Base-by-base conservation (phyloP, 108 stramenopile species). In the Epithemia pelagica region DNA sequence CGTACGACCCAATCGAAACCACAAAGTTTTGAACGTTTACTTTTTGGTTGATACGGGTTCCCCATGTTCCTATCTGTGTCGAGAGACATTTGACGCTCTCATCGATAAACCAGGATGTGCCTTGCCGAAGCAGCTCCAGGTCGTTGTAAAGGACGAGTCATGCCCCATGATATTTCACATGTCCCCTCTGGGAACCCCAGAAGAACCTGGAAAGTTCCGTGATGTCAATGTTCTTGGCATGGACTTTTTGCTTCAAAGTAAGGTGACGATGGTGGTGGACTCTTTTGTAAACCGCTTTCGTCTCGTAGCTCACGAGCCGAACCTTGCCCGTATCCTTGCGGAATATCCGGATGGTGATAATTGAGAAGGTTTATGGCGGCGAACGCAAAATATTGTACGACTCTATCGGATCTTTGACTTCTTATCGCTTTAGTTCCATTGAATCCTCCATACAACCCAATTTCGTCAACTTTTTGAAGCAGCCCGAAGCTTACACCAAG, bases 381-480 rank as follows among this genome's bases (percentile, higher is more conserved):
- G n/a, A n/a, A n/a, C n/a, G n/a, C n/a, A n/a, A n/a, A n/a, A n/a
- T n/a, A n/a, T n/a, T n/a, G n/a, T n/a, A n/a, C n/a, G n/a, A n/a
- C n/a, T n/a, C n/a, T n/a, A n/a, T n/a, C n/a, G n/a, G n/a, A n/a
- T n/a, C n/a, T n/a, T n/a, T n/a, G n/a, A n/a, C n/a, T n/a, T n/a
- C n/a, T n/a, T n/a, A n/a, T n/a, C n/a, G n/a, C n/a, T n/a, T n/a
- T n/a, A n/a, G n/a, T n/a, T n/a, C n/a, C n/a, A n/a, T n/a, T n/a
- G n/a, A n/a, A n/a, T n/a, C n/a, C n/a, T n/a, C n/a, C n/a, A n/a
- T n/a, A n/a, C n/a, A n/a, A n/a, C n/a, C 89, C 30, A 96, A 98
- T 70, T 87, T 98, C 61, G 97, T 98, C 24, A 94, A 96, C 81
- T 98, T 95, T 72, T 76, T 98, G 25, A 93, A 95, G 82, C 89